Conservation (phyloP, 768 basidiomycete genomes). For the Naganishia randhawae region DNA sequence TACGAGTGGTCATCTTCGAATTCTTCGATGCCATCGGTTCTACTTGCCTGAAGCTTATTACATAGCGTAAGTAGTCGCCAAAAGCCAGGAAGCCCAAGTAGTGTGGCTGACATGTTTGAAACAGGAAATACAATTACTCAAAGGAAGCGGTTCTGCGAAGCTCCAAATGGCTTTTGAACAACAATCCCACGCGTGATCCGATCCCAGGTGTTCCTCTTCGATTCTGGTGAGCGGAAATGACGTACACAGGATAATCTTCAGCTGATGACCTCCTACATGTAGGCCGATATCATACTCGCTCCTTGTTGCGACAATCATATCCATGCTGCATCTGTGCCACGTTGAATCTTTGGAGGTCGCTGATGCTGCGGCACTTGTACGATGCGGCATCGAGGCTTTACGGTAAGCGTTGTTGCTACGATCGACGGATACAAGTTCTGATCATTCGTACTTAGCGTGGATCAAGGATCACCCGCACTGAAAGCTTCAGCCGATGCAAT, state of each 20-base stretch:
- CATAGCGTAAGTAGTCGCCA: background rate
- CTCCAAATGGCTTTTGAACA: conserved; percentile 5
- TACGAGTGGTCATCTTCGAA: conserved; percentile 11
- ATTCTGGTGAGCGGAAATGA: background rate
- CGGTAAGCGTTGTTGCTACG: background rate
- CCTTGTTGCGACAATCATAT: conserved; percentile 4
- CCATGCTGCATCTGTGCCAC: conserved; percentile 10
- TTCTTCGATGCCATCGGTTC: conserved; percentile 21
- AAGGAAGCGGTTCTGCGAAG: conserved; percentile 13
- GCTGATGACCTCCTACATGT: background rate
- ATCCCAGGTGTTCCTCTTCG: conserved; percentile 5
- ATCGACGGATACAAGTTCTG: background rate
- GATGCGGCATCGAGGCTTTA: conserved; percentile 6
- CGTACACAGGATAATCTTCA: background rate
- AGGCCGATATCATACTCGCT: conserved; percentile 15
- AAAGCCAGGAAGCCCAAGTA: background rate
- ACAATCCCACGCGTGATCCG: conserved; percentile 1
- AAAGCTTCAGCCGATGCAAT: conserved; percentile 4
- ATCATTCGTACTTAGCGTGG: background rate
- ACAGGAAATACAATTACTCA: conserved; percentile 18
- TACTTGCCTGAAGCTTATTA: conserved; percentile 24
- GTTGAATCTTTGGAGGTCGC: conserved; percentile 1
- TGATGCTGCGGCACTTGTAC: conserved; percentile 8
- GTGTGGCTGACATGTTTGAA: background rate
- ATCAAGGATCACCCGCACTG: conserved; percentile 1